These are phyloP conservation scores for Selenicereus undatus DNA, from an alignment of 148 eudicot genomes.

Conservation along the genomic window DNA sequence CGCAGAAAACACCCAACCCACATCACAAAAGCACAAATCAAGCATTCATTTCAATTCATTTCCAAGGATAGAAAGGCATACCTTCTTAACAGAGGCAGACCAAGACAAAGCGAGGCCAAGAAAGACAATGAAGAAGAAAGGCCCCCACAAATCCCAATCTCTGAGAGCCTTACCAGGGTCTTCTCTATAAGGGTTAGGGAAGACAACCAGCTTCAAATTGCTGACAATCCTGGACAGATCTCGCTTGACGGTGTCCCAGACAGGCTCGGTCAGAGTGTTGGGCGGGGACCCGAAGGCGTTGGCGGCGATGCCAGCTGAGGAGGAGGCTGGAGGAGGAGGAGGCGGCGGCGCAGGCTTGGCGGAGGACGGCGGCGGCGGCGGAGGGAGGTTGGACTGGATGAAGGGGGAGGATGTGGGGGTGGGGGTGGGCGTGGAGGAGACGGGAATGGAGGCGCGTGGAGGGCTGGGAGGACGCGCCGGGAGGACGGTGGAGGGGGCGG, in stretches of 20 bases:
- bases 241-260: conserved; percentile 88
- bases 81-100: conserved; percentile 98
- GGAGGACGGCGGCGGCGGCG: conserved; percentile 17
- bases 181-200: conserved; percentile 87
- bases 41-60: not conserved
- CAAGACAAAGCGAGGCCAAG: conserved; percentile 88
- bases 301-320: conserved; percentile 19
- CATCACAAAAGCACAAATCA: not conserved
- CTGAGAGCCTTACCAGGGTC: conserved; percentile 91
- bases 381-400: conserved; percentile 46
- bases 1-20: not conserved
- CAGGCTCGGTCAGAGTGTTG: conserved; percentile 88
- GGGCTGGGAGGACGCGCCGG: conserved; percentile 40
- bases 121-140: conserved; percentile 92
- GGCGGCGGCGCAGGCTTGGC: conserved; percentile 26
- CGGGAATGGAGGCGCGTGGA: conserved; percentile 37
- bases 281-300: conserved; percentile 61
- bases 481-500: conserved; percentile 45
- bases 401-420: conserved; percentile 38
- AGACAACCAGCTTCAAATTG: conserved; percentile 91
- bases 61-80: not conserved
- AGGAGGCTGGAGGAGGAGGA: conserved; percentile 30
- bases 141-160: conserved; percentile 99
- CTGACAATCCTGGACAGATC: conserved; percentile 85
- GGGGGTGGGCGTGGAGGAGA: conserved; percentile 36